Percentiles rank a stretch among this genome's conserved stretches.
phyloP scores from a whole-genome alignment of 495 filamentous ascomycete genomes.

The Amorphotheca resinae region DNA sequence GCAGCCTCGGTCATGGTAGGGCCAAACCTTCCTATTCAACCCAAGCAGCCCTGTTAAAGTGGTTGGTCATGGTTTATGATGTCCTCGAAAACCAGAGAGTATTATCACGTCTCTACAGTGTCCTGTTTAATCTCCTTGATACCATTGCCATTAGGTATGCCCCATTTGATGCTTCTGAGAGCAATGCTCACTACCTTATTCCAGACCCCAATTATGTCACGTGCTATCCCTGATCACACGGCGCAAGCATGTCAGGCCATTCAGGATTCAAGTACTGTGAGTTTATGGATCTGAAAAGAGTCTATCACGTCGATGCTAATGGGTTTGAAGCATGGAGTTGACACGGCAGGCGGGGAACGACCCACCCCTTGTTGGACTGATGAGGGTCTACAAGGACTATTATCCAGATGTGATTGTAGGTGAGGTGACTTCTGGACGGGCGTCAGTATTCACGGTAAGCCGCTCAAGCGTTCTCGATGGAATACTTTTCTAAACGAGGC shows the following conservation, averaged over 20 bases:
- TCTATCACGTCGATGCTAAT: background rate
- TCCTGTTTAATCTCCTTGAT: constrained; percentile 75
- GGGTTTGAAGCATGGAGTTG: constrained; percentile 38
- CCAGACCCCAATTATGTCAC: constrained; percentile 52
- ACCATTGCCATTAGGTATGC: constrained; percentile 58
- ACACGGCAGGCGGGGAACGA: constrained; percentile 56
- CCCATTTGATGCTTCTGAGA: background rate
- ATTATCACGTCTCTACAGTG: constrained; percentile 58
- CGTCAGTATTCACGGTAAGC: constrained; percentile 42
- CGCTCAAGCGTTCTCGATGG: background rate
- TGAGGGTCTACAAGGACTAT: constrained; percentile 77
- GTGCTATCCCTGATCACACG: constrained; percentile 72
- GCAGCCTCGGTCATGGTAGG: constrained; percentile 64
- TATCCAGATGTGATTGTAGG: constrained; percentile 82
- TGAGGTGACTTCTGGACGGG: constrained; percentile 39
- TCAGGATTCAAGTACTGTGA: constrained; percentile 70
- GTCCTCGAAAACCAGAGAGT: constrained; percentile 51
- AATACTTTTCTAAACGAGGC: background rate
- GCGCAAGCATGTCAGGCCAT: constrained; percentile 78
- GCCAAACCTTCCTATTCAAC: constrained; percentile 61
- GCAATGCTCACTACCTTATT: background rate
- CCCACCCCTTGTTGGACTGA: constrained; percentile 61
- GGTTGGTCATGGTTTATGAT: constrained; percentile 71
- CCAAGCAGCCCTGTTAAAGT: constrained; percentile 58
- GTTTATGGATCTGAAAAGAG: constrained; percentile 17